phyloP scores from a whole-genome alignment of 768 basidiomycete species.

The Lentinus brumalis region DNA sequence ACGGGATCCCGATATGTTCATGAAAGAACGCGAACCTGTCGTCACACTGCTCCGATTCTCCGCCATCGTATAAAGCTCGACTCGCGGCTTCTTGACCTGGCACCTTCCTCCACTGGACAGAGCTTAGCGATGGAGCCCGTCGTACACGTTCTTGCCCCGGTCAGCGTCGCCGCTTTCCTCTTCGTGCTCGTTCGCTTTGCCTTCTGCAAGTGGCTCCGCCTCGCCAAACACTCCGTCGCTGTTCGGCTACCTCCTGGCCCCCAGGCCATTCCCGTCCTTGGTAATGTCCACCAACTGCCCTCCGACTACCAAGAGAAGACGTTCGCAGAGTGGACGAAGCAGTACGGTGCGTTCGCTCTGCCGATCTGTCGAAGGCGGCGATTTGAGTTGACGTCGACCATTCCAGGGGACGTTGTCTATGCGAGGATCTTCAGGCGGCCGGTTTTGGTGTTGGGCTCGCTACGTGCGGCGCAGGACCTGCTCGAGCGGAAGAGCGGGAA shows the following conservation, averaged over 20 bases:
- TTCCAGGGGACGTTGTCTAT: conserved; percentile 36
- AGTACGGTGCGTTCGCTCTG: conserved; percentile 28
- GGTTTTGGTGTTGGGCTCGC: conserved; percentile 35
- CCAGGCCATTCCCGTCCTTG: conserved; percentile 30
- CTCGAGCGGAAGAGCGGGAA: conserved; percentile 35
- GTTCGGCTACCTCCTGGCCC: conserved; percentile 33
- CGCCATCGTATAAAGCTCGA: conserved; percentile 16
- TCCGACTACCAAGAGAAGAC: conserved; percentile 25
- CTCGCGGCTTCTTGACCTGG: not conserved
- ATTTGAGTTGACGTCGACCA: conserved; percentile 12
- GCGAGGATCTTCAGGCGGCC: conserved; percentile 31
- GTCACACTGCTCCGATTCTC: conserved; percentile 5
- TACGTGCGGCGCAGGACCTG: conserved; percentile 35
- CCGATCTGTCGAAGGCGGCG: conserved; percentile 5
- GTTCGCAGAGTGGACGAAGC: conserved; percentile 30
- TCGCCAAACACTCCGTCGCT: conserved; percentile 2
- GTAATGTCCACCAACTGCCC: conserved; percentile 33
- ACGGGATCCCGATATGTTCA: conserved; percentile 3
- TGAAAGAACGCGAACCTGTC: not conserved
- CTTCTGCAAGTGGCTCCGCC: not conserved
- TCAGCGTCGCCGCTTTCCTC: conserved; percentile 16
- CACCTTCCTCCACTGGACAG: conserved; percentile 1
- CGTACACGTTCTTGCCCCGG: conserved; percentile 8
- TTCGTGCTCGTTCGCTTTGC: conserved; percentile 18
- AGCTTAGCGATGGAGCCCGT: not conserved